Percentiles rank a stretch among this genome's conserved stretches.
These are phyloP conservation scores for Royoungia palumana DNA, from an alignment of 768 basidiomycete species.

Conservation along the genomic window DNA sequence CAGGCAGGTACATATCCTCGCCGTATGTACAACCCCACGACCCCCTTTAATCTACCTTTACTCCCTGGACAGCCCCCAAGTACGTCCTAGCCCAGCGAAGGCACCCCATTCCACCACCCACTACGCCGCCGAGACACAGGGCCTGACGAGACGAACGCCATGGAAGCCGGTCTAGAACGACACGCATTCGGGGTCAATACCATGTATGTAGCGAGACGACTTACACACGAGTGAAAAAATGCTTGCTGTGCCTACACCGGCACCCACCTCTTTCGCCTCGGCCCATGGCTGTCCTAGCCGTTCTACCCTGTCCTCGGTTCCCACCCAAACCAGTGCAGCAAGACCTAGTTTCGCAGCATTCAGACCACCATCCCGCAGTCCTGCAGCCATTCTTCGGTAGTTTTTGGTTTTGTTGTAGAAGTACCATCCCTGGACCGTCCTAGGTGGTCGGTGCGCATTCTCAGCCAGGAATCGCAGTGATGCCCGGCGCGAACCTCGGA, in stretches of 20 bases:
- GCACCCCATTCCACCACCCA: slow-evolving; percentile 52
- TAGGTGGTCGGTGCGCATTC: slow-evolving; percentile 84
- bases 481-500: slow-evolving; percentile 69
- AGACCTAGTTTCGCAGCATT: slow-evolving; percentile 53
- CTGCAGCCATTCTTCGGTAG: slow-evolving; percentile 76
- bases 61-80: slow-evolving; percentile 22
- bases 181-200: neutral
- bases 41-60: too few relatives aligned
- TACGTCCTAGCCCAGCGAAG: slow-evolving; percentile 39
- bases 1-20: too few relatives aligned
- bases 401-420: slow-evolving; percentile 97
- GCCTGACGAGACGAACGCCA: slow-evolving; percentile 48
- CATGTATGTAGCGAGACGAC: slow-evolving; percentile 20
- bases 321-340: slow-evolving; percentile 47
- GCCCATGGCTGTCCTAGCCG: slow-evolving; percentile 34
- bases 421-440: slow-evolving; percentile 88
- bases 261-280: slow-evolving; percentile 54
- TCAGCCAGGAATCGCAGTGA: slow-evolving; percentile 85
- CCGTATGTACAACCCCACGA: neutral
- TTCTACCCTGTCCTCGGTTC: slow-evolving; percentile 43
- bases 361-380: slow-evolving; percentile 59
- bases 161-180: slow-evolving; percentile 52
- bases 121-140: slow-evolving; percentile 50
- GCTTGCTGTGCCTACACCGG: slow-evolving; percentile 60
- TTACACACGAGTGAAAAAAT: slow-evolving; percentile 56